Conservation (phyloP, 2,329 filamentous ascomycete genomes). For the Epichloe aotearoae region DNA sequence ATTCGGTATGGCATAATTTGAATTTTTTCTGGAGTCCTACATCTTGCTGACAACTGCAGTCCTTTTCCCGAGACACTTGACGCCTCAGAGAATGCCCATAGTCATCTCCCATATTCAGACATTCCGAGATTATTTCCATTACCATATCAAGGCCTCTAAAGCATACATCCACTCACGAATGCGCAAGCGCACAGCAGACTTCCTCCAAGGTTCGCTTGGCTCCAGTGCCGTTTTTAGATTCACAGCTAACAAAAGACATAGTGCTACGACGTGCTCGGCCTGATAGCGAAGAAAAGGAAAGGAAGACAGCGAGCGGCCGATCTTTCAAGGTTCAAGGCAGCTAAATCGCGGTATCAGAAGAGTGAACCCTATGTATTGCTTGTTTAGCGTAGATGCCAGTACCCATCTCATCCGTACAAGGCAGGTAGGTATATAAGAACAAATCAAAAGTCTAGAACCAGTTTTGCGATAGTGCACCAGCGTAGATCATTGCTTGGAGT, state of each 20-base stretch:
- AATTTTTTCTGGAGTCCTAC: neutral
- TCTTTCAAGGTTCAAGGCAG: constrained; percentile 57
- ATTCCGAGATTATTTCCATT: constrained; percentile 99
- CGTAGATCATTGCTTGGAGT: no score
- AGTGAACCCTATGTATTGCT: neutral
- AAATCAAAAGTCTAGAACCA: neutral
- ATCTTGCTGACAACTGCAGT: constrained; percentile 38
- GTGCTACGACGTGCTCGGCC: constrained; percentile 92
- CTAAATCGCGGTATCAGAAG: constrained; percentile 7
- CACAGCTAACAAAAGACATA: constrained; percentile 26
- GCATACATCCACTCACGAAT: constrained; percentile 98
- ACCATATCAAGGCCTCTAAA: constrained; percentile 99
- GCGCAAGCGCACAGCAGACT: constrained; percentile 94
- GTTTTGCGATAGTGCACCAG: no score
- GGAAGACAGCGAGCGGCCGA: constrained; percentile 92
- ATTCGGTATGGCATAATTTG: constrained; percentile 54
- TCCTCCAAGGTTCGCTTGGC: constrained; percentile 72
- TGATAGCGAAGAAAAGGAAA: constrained; percentile 92
- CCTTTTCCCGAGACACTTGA: constrained; percentile 89
- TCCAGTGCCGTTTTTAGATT: neutral
- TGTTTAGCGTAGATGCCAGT: neutral
- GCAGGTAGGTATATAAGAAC: neutral
- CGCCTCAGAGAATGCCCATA: constrained; percentile 76
- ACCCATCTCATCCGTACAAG: neutral
- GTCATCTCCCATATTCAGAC: constrained; percentile 99